Evolutionary conservation across 2,329 filamentous ascomycete species (phyloP), one percentile per base, ranked within the genome.

Genomic region (Huntiella bhutanensis): DNA sequence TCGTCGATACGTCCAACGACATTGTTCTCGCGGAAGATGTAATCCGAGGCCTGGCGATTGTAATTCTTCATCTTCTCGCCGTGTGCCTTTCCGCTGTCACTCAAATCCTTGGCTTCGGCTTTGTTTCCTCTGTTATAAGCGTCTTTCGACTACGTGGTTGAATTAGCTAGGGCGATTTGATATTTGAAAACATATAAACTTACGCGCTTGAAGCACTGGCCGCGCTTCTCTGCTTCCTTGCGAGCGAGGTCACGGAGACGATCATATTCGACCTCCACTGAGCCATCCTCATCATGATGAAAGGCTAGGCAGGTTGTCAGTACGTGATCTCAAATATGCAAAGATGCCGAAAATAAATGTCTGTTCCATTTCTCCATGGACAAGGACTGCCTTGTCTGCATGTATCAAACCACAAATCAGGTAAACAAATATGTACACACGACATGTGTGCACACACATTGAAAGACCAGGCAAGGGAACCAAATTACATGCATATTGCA

Each of bases 21-120:
- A 59, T 96, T 96, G 67, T 95, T 95, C 64, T 88, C 85, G 36
- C 86, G 80, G 67, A 98, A 95, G 59, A 96, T 96, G 62, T 75
- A 93, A 49, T 95, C 83, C 50, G 83, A 84, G 1, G 91, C 91
- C 62, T 94, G 85, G 53, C 74, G 77, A 68, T 95, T 95, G 66
- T 86, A 92, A 50, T 80, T 69, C 53, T 92, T 84, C 75, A 92
- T 91, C 59, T 80, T 74, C 49, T 76, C 74, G 37, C 80, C 86
- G 61, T 96, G 87, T 39, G 67, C 63, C 64, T 96, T 94, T 57
- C 82, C 84, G 62, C 93, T 75, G 56, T 91, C 77, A 35, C 80
- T 87, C 45, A 94, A 71, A 47, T 82, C 66, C 61, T 95, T 86
- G 43, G 91, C 91, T n/a, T 60, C 66, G 13, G 74, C 84, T 54